Percentiles rank a stretch among this genome's conserved stretches.
Evolutionary conservation across 257 asterid species (phyloP).

Genomic region (Solanum piurae): DNA sequence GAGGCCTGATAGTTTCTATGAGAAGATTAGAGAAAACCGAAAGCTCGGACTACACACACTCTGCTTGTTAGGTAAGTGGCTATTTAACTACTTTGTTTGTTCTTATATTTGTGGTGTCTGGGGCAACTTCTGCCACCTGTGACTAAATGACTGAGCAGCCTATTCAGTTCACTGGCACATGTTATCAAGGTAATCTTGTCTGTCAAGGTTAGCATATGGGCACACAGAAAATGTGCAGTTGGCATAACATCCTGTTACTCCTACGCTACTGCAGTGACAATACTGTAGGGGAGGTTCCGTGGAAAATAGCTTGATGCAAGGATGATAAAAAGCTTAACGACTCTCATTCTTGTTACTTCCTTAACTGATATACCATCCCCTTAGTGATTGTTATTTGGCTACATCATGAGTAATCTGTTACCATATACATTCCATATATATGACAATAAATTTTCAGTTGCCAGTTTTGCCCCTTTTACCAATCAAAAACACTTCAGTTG

Average conservation of each 20-base stretch:
- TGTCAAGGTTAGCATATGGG: neutral
- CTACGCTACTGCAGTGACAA: neutral
- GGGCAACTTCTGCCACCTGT: neutral
- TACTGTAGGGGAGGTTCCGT: neutral
- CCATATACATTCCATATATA: neutral
- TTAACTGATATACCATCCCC: neutral
- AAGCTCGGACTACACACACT: conserved; percentile 72
- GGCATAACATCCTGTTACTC: neutral
- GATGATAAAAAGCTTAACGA: neutral
- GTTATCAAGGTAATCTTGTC: neutral
- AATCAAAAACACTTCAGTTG: neutral
- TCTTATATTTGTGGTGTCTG: neutral
- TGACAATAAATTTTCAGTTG: neutral
- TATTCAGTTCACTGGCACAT: neutral
- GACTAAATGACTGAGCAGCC: neutral
- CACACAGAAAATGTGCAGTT: neutral
- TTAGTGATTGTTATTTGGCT: neutral
- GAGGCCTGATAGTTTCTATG: conserved; percentile 95
- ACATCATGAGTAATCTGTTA: neutral
- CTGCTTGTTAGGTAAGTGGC: conserved; percentile 66
- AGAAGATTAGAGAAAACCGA: conserved; percentile 56
- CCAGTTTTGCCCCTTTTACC: neutral
- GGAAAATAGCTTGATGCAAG: neutral
- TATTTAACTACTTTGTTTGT: neutral
- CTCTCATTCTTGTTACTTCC: neutral